These are phyloP conservation scores for Nemania sp. DNA, from an alignment of 2,329 filamentous ascomycete genomes.

Conservation along the genomic window DNA sequence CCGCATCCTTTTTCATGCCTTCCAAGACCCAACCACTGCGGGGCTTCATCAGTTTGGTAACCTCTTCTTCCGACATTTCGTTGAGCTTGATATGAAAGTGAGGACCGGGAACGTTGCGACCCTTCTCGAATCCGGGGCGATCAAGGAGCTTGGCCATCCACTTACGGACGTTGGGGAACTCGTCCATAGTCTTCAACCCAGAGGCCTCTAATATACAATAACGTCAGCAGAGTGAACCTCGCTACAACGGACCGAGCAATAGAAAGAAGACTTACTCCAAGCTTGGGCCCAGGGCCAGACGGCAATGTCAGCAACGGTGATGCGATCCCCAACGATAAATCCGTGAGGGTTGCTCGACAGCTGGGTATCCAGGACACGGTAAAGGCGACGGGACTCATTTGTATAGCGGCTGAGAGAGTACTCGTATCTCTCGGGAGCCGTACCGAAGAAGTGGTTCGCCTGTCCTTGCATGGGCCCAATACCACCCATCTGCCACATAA, in stretches of 20 bases:
- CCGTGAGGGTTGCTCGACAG: slow-evolving; percentile 66
- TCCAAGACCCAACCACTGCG: slow-evolving; percentile 72
- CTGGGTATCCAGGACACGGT: slow-evolving; percentile 79
- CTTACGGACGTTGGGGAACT: slow-evolving; percentile 79
- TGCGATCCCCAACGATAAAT: slow-evolving; percentile 73
- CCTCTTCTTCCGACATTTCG: slow-evolving; percentile 58
- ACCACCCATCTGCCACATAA: slow-evolving; percentile 39
- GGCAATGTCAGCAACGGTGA: slow-evolving; percentile 81
- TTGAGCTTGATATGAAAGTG: slow-evolving; percentile 25
- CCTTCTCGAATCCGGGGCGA: slow-evolving; percentile 78
- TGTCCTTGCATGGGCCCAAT: slow-evolving; percentile 27
- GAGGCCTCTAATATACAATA: slow-evolving; percentile 8
- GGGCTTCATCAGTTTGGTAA: slow-evolving; percentile 66
- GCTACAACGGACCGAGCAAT: neutral
- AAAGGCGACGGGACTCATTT: slow-evolving; percentile 85
- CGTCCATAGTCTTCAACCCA: slow-evolving; percentile 58
- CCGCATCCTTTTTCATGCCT: slow-evolving; percentile 74
- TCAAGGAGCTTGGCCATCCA: slow-evolving; percentile 80
- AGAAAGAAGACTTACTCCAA: slow-evolving; percentile 21
- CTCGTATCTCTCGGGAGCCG: slow-evolving; percentile 73
- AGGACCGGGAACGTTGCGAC: slow-evolving; percentile 76
- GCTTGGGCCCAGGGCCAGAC: slow-evolving; percentile 75
- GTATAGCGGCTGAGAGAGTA: slow-evolving; percentile 84
- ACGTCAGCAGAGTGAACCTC: slow-evolving; percentile 2
- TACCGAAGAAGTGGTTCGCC: slow-evolving; percentile 36